Conservation (phyloP, 2,329 filamentous ascomycete genomes). For the Fusarium robinianum region DNA sequence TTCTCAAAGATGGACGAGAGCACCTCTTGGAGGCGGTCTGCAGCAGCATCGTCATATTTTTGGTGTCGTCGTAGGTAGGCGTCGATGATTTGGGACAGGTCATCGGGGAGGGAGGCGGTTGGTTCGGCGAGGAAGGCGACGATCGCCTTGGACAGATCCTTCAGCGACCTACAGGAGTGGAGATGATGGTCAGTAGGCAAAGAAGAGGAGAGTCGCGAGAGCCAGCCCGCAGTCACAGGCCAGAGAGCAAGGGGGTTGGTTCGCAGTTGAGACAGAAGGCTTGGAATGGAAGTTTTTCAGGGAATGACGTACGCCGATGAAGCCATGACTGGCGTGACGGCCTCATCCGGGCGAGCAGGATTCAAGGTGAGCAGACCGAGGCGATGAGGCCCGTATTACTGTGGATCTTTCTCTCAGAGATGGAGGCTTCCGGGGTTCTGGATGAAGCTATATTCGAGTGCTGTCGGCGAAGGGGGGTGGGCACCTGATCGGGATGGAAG, state of each 20-base stretch:
- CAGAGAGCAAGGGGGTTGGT: slow-evolving; percentile 10
- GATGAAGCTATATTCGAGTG: slow-evolving; percentile 31
- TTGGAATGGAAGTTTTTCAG: slow-evolving; percentile 31
- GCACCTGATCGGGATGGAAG: slow-evolving; percentile 11
- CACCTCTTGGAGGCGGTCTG: slow-evolving; percentile 76
- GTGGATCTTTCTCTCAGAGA: slow-evolving; percentile 23
- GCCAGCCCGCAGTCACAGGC: slow-evolving; percentile 14
- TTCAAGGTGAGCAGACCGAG: slow-evolving; percentile 30
- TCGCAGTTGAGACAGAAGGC: slow-evolving; percentile 19
- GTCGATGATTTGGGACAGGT: slow-evolving; percentile 64
- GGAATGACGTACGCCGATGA: slow-evolving; percentile 38
- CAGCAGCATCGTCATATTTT: slow-evolving; percentile 67
- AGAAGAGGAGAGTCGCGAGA: slow-evolving; percentile 9
- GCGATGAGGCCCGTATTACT: slow-evolving; percentile 26
- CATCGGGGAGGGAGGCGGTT: slow-evolving; percentile 66
- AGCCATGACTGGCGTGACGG: slow-evolving; percentile 35
- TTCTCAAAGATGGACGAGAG: slow-evolving; percentile 69
- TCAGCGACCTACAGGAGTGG: slow-evolving; percentile 54
- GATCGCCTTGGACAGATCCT: slow-evolving; percentile 64
- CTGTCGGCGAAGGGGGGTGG: slow-evolving; percentile 6
- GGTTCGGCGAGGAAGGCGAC: slow-evolving; percentile 54
- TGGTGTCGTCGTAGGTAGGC: slow-evolving; percentile 70
- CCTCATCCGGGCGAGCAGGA: slow-evolving; percentile 35
- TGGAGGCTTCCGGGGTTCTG: slow-evolving; percentile 9
- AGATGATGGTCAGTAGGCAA: slow-evolving; percentile 26